A percentile compares a stretch with the other conserved stretches of the same genome.
Conservation (phyloP, 441 rosid genomes). For the Populus hybrid region DNA sequence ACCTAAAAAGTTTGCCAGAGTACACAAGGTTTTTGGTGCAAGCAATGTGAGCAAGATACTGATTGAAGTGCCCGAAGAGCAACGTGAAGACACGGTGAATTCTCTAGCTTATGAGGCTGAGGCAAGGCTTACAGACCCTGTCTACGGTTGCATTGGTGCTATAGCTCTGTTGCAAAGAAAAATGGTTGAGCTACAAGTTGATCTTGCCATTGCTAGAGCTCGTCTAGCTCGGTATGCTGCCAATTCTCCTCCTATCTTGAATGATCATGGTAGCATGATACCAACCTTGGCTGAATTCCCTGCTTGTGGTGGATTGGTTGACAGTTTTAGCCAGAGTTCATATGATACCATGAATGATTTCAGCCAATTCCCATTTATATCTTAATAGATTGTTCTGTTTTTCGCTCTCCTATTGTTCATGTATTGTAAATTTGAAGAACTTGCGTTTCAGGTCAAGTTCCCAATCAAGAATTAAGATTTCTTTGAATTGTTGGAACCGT, state of each 20-base stretch:
- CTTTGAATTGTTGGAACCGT: constrained; percentile 8
- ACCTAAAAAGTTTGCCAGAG: constrained; percentile 63
- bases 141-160: constrained; percentile 92
- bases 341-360: constrained; percentile 38
- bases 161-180: constrained; percentile 68
- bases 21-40: constrained; percentile 94
- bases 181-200: constrained; percentile 81
- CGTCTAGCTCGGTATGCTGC: constrained; percentile 53
- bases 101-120: constrained; percentile 88
- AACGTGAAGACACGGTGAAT: constrained; percentile 82
- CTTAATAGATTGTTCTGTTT: constrained; percentile 19
- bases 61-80: constrained; percentile 74
- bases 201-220: constrained; percentile 73
- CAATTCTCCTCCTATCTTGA: constrained; percentile 18
- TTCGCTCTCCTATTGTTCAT: neutral
- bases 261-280: constrained; percentile 17
- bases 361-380: constrained; percentile 46
- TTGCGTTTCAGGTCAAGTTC: constrained; percentile 17
- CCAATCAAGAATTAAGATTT: constrained; percentile 14
- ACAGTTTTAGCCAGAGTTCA: constrained; percentile 43
- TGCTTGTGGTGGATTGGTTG: constrained; percentile 45
- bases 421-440: constrained; percentile 13
- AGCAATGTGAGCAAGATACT: constrained; percentile 95
- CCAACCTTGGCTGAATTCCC: constrained; percentile 25
- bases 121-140: constrained; percentile 82